phyloP scores from a whole-genome alignment of 78 protist genomes.

The Cavenderia fasciculata region DNA sequence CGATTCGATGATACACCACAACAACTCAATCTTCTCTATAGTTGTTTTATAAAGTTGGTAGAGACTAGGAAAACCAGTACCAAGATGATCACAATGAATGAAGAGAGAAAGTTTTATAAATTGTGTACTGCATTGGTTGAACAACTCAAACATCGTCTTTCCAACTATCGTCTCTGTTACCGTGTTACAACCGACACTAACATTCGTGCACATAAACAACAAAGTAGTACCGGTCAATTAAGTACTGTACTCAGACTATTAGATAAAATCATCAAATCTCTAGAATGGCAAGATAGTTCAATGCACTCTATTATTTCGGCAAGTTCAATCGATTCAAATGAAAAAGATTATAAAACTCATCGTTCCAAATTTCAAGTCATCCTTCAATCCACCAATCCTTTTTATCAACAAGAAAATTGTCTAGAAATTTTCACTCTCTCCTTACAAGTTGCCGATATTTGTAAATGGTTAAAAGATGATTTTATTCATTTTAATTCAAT shows the following conservation, averaged over 20 bases:
- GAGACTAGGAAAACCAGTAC: neutral
- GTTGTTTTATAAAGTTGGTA: conserved; percentile 5
- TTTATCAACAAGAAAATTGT: neutral
- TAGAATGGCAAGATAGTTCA: neutral
- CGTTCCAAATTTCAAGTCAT: neutral
- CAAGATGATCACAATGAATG: neutral
- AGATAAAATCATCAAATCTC: neutral
- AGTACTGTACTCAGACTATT: conserved; percentile 14
- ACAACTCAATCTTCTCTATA: conserved; percentile 20
- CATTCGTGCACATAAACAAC: neutral
- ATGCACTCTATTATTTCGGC: neutral
- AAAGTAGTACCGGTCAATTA: conserved; percentile 1
- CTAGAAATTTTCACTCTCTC: conserved; percentile 2
- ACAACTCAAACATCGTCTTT: conserved; percentile 14
- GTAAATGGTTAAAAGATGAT: conserved; percentile 26
- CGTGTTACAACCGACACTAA: neutral
- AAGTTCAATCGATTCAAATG: conserved; percentile 4
- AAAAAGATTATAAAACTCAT: conserved; percentile 23
- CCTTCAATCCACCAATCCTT: too few relatives aligned
- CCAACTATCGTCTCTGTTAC: conserved; percentile 47
- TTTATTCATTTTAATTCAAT: neutral
- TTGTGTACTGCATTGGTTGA: conserved; percentile 1
- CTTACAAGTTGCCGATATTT: neutral
- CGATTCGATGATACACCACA: conserved; percentile 35
- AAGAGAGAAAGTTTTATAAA: conserved; percentile 7